Percentiles rank a stretch among this genome's conserved stretches.
Evolutionary conservation across 2,329 filamentous ascomycete species (phyloP).

Genomic region (Madurella mycetomatis): DNA sequence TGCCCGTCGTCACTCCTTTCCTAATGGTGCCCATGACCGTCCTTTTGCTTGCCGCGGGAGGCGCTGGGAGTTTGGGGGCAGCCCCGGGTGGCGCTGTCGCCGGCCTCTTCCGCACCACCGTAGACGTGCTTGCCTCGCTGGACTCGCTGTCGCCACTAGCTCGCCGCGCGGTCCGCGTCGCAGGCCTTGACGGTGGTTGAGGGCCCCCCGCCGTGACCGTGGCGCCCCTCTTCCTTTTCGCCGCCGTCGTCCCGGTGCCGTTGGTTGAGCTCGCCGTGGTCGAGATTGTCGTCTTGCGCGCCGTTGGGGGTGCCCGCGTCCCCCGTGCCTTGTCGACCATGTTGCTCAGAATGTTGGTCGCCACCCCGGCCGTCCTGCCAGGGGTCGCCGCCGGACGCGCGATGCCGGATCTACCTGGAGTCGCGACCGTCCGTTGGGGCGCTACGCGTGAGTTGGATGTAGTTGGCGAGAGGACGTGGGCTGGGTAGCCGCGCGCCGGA

Average conservation of each 20-base stretch:
- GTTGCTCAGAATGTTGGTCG: constrained; percentile 46
- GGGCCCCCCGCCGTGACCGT: constrained; percentile 36
- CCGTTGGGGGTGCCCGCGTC: constrained; percentile 41
- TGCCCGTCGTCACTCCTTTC: constrained; percentile 46
- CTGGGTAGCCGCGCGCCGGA: constrained; percentile 37
- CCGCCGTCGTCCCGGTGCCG: constrained; percentile 26
- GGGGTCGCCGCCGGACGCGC: constrained; percentile 59
- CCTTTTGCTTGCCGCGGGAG: constrained; percentile 43
- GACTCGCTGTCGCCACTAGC: constrained; percentile 58
- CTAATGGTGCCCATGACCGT: constrained; percentile 52
- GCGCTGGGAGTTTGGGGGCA: constrained; percentile 30
- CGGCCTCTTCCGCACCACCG: constrained; percentile 55
- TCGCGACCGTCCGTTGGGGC: constrained; percentile 41
- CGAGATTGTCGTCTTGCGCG: constrained; percentile 41
- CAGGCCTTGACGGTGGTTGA: constrained; percentile 34
- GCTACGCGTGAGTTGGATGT: constrained; percentile 73
- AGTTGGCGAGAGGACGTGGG: constrained; percentile 72
- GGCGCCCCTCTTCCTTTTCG: constrained; percentile 32
- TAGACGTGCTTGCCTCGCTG: constrained; percentile 60
- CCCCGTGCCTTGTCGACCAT: constrained; percentile 58
- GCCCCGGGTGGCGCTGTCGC: constrained; percentile 34
- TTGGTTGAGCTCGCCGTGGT: constrained; percentile 38
- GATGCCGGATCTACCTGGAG: constrained; percentile 47
- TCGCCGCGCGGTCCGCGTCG: constrained; percentile 48
- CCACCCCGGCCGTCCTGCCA: constrained; percentile 48